A percentile compares a stretch with the other conserved stretches of the same genome.
Conservation (phyloP, 768 basidiomycete species). For the Mycena crocata region DNA sequence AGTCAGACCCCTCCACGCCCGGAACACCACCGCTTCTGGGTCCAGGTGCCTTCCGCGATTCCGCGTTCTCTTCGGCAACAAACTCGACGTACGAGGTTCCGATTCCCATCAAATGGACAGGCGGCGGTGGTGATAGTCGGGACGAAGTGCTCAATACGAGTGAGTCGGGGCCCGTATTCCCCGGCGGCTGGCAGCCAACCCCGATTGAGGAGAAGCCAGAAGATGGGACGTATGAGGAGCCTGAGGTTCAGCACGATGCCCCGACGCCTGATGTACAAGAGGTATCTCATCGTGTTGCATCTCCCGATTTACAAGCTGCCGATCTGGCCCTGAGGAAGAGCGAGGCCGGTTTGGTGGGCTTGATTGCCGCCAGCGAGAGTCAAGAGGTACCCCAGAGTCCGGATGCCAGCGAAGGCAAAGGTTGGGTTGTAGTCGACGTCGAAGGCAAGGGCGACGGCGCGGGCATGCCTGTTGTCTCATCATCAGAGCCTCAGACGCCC, state of each 20-base stretch:
- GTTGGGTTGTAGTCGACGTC: slow-evolving; percentile 77
- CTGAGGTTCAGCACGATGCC: slow-evolving; percentile 36
- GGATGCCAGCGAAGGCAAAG: slow-evolving; percentile 51
- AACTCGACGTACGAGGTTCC: slow-evolving; percentile 63
- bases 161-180: slow-evolving; percentile 51
- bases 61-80: slow-evolving; percentile 65
- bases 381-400: slow-evolving; percentile 44
- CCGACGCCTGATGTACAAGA: slow-evolving; percentile 57
- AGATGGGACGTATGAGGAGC: slow-evolving; percentile 24
- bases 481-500: slow-evolving; percentile 43
- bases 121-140: slow-evolving; percentile 37
- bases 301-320: slow-evolving; percentile 63
- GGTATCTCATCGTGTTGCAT: slow-evolving; percentile 61
- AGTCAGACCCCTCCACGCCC: slow-evolving; percentile 19
- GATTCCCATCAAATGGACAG: slow-evolving; percentile 74
- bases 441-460: slow-evolving; percentile 50
- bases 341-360: slow-evolving; percentile 69
- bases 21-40: slow-evolving; percentile 59
- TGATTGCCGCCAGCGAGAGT: slow-evolving; percentile 53
- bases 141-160: slow-evolving; percentile 20
- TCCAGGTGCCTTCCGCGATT: slow-evolving; percentile 73
- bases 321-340: slow-evolving; percentile 64
- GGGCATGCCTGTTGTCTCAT: slow-evolving; percentile 36
- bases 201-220: slow-evolving; percentile 63
- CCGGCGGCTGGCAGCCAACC: slow-evolving; percentile 67